phyloP scores from a whole-genome alignment of 2,329 filamentous ascomycete species.

The Penicillium concentricum region DNA sequence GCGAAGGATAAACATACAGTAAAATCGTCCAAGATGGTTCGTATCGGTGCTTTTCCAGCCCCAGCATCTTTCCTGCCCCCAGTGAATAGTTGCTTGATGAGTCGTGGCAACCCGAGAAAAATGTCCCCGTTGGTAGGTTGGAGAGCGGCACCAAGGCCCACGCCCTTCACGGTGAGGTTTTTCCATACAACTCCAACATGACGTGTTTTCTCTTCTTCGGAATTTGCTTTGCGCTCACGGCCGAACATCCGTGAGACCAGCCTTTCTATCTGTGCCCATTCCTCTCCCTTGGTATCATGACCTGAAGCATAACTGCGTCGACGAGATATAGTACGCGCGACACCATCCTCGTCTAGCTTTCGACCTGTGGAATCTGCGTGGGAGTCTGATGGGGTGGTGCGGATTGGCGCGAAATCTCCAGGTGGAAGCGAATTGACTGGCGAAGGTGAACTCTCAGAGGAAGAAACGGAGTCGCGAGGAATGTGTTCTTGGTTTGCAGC shows the following conservation, averaged over 20 bases:
- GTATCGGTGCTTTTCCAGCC: conserved; percentile 50
- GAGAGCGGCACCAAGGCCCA: conserved; percentile 63
- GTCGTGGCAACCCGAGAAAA: conserved; percentile 51
- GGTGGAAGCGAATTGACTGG: not conserved
- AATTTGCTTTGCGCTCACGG: conserved; percentile 60
- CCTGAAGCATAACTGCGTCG: conserved; percentile 26
- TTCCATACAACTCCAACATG: conserved; percentile 71
- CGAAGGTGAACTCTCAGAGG: conserved; percentile 1
- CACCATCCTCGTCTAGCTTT: conserved; percentile 16
- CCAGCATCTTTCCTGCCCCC: conserved; percentile 30
- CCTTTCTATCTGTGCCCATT: conserved; percentile 34
- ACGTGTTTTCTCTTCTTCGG: conserved; percentile 67
- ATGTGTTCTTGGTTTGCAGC: not conserved
- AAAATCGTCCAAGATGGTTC: conserved; percentile 65
- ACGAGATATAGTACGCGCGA: conserved; percentile 25
- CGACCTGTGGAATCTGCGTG: not conserved
- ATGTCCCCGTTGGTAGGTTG: conserved; percentile 58
- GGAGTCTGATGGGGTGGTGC: conserved; percentile 4
- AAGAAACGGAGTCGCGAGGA: not conserved
- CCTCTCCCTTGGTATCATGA: conserved; percentile 24
- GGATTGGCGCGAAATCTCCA: conserved; percentile 11
- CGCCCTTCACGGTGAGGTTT: conserved; percentile 67
- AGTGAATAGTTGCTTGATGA: conserved; percentile 47
- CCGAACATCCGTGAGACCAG: conserved; percentile 72
- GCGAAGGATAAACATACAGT: conserved; percentile 37